Base-by-base conservation (phyloP, 495 filamentous ascomycete species). In the Haplographium delicatum region DNA sequence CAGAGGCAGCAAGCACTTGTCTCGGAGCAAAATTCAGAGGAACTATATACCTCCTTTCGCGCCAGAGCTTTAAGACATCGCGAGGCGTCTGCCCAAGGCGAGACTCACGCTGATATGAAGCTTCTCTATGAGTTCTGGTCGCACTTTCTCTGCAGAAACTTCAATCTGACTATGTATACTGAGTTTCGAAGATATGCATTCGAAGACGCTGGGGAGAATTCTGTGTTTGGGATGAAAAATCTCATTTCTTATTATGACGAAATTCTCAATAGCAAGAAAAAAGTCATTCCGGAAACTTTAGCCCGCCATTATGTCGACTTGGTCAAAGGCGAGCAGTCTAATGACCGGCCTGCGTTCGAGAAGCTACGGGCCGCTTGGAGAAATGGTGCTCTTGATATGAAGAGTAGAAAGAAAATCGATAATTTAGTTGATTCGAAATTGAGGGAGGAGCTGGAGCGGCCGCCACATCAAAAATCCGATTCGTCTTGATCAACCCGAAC, bases 61-160 rank as follows among this genome's bases (percentile, higher is more conserved):
- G 63, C 69, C 31, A 74, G 77, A 51, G 80, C 79, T 6, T 68
- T 86, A 24, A 68, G 71, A 27, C 68, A 84, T 61, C 79, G 84
- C 38, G 62, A 72, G 51, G 64, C 60, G 37, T 70, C 73, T 18
- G 50, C 70, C 18, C 47, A 63, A 16, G 75, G 72, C 37, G 74
- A 73, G 45, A 79, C 60, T 53, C 72, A 85, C 61, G 5, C 47
- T 9, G 53, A 59, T 39, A 85, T 86, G 72, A 73, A 78, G 49
- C 72, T 80, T 48, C 74, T 88, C 11, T 90, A 89, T 66, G 72
- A 82, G 48, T 86, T 85, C 68, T 91, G 87, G 87, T 82, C 82
- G n/a, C 76, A 84, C 60, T 86, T 86, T 62, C 76, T 93, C 33
- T 72, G 81, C 50, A 72, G 77, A 54, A 82, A 84, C 62, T 93